These are phyloP conservation scores for Antonospora locustae DNA, from an alignment of 371 early-diverging fungal species.

Conservation along the genomic window DNA sequence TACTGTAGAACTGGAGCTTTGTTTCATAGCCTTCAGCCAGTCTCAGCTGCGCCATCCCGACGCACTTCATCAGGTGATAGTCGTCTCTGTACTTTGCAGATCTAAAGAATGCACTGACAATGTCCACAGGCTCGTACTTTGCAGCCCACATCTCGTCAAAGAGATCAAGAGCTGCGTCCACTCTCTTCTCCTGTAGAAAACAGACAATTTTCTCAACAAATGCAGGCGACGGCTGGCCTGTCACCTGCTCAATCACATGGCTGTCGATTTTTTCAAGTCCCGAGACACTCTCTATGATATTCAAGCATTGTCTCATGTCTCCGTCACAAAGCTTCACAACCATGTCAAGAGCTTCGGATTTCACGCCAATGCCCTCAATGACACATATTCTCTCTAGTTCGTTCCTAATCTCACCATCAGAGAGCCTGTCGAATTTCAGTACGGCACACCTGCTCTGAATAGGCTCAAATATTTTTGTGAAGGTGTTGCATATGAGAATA, in stretches of 20 bases:
- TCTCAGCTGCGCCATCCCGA: slow-evolving; percentile 29
- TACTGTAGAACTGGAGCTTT: slow-evolving; percentile 43
- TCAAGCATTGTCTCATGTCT: slow-evolving; percentile 93
- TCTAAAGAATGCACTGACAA: slow-evolving; percentile 42
- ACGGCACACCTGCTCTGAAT: slow-evolving; percentile 93
- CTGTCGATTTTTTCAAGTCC: slow-evolving; percentile 1
- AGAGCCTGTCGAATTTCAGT: slow-evolving; percentile 66
- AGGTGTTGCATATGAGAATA: slow-evolving; percentile 86
- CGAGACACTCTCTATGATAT: slow-evolving; percentile 66
- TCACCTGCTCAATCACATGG: slow-evolving; percentile 17
- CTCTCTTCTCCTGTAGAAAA: slow-evolving; percentile 15
- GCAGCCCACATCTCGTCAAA: slow-evolving; percentile 41
- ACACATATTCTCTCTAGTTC: slow-evolving; percentile 68
- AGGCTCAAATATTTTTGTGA: slow-evolving; percentile 90
- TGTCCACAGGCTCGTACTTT: slow-evolving; percentile 43
- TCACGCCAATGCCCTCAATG: slow-evolving; percentile 60
- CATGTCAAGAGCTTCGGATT: slow-evolving; percentile 59
- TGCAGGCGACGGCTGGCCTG: slow-evolving; percentile 44
- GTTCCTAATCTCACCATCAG: slow-evolving; percentile 62
- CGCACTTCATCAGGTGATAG: slow-evolving; percentile 35
- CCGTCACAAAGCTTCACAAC: slow-evolving; percentile 85
- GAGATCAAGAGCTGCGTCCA: slow-evolving; percentile 21
- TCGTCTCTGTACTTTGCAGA: slow-evolving; percentile 37
- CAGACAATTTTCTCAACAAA: slow-evolving; percentile 17
- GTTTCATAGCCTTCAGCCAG: slow-evolving; percentile 37